Percentiles rank a stretch among this genome's conserved stretches.
Evolutionary conservation across 495 filamentous ascomycete species (phyloP).

Genomic region (Penicillium taxi): DNA sequence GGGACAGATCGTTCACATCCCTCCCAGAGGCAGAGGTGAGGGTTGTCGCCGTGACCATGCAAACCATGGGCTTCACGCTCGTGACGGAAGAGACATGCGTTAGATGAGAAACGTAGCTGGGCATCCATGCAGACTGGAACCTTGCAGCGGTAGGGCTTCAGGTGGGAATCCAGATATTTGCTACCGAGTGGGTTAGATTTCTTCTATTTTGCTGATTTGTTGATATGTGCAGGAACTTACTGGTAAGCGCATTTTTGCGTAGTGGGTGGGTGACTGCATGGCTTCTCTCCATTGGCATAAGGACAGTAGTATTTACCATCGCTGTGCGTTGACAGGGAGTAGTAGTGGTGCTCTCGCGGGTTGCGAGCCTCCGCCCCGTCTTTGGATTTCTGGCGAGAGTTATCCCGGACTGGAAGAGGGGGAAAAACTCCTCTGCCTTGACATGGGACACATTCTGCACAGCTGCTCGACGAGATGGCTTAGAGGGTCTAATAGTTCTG

Average conservation of each 20-base stretch:
- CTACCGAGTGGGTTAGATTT: conserved; percentile 43
- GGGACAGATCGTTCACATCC: conserved; percentile 73
- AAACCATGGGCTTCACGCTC: conserved; percentile 91
- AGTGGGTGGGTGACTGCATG: conserved; percentile 75
- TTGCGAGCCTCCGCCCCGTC: conserved; percentile 46
- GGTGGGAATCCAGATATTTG: conserved; percentile 90
- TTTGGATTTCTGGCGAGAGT: conserved; percentile 38
- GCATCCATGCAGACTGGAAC: conserved; percentile 64
- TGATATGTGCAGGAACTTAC: conserved; percentile 47
- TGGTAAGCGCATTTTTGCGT: conserved; percentile 97
- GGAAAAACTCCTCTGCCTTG: conserved; percentile 37
- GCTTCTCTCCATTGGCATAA: conserved; percentile 57
- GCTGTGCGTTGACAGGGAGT: conserved; percentile 57
- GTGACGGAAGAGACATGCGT: conserved; percentile 87
- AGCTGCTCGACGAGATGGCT: conserved; percentile 30
- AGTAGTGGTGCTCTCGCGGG: conserved; percentile 70
- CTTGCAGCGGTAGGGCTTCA: conserved; percentile 92
- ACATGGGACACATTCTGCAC: conserved; percentile 26
- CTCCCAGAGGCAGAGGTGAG: conserved; percentile 73
- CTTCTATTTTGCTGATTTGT: not conserved
- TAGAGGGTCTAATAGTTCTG: conserved; percentile 36
- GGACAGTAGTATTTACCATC: conserved; percentile 91
- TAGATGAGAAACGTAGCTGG: conserved; percentile 72
- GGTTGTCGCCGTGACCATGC: conserved; percentile 88
- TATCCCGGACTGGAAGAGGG: conserved; percentile 31